Base-by-base conservation (phyloP, 1,284 basidiomycete genomes). In the Hemileia vastatrix region DNA sequence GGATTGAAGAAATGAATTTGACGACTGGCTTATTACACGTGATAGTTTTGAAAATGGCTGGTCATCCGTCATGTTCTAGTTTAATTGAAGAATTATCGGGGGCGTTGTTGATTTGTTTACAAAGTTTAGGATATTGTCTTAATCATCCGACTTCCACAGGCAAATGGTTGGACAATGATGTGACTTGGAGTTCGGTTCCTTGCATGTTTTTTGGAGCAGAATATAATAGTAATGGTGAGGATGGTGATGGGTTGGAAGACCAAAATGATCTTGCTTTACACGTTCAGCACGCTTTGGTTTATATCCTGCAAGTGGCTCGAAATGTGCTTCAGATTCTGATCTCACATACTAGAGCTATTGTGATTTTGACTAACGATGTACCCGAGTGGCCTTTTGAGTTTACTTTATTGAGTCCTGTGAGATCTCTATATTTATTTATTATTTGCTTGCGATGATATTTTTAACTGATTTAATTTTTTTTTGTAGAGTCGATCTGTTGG, bases 91-190 rank as follows among this genome's bases (percentile, higher is more conserved):
- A 54, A 45, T 62, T 53, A 27, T 44, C 52, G 23, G 36, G 21
- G 21, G 32, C 59, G 21, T 33, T 62, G 59, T 31, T 62, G 19
- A 54, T 45, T 19, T 9, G 49, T 18, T 51, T 62, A 45, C 59
- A 62, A 43, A 62, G 52, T 23, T 49, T 55, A n/a, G 59, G 52
- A 9, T 52, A 62, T 62, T 62, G 52, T 27, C 59, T 62, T 9
- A 62, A 54, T 18, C 59, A 62, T 55, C 59, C 59, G 4, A 62
- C 54, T 23, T 62, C 59, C 8, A 62, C 59, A 8, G 48, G 31
- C 4, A 62, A 62, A 54, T 62, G 59, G 59, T 33, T 62, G 11
- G 59, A 62, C n/a, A 54, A 62, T 49, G 59, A 62, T 54, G 32
- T 54, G 11, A 58, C 47, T 9, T 51, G 57, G 57, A 58, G 51